These are phyloP conservation scores for Coniochaeta sp. DNA, from an alignment of 2,329 filamentous ascomycete species.

Conservation along the genomic window DNA sequence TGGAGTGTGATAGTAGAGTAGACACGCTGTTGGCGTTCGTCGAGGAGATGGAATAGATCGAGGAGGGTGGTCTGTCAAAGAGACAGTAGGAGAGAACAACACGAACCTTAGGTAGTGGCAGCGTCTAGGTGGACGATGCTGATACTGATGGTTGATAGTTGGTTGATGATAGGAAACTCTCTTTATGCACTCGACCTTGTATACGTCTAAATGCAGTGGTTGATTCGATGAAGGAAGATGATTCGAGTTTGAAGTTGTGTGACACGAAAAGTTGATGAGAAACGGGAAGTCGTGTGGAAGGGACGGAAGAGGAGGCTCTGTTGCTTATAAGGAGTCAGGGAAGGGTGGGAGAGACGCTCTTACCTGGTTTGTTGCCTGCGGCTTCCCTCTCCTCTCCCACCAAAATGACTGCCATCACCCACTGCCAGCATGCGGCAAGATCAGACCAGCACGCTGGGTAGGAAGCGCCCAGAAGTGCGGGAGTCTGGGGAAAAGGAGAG, in stretches of 20 bases:
- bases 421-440: not conserved
- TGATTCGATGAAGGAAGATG: not conserved
- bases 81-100: not conserved
- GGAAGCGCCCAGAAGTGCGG: not conserved
- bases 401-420: not conserved
- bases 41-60: not conserved
- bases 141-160: not conserved
- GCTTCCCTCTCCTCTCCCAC: too few species aligned
- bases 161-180: not conserved
- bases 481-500: not conserved
- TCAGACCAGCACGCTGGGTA: not conserved
- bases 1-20: not conserved
- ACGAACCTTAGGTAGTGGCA: not conserved
- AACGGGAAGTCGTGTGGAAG: not conserved
- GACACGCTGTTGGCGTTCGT: not conserved
- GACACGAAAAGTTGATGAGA: not conserved
- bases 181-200: not conserved
- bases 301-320: not conserved
- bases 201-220: not conserved
- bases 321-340: conserved; percentile 2
- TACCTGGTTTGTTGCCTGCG: not conserved
- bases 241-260: not conserved
- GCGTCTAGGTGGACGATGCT: not conserved
- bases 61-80: not conserved
- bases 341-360: too few species aligned